Evolutionary conservation across 352 stramenopile genomes (phyloP).

Genomic region (Phytophthora melonis): DNA sequence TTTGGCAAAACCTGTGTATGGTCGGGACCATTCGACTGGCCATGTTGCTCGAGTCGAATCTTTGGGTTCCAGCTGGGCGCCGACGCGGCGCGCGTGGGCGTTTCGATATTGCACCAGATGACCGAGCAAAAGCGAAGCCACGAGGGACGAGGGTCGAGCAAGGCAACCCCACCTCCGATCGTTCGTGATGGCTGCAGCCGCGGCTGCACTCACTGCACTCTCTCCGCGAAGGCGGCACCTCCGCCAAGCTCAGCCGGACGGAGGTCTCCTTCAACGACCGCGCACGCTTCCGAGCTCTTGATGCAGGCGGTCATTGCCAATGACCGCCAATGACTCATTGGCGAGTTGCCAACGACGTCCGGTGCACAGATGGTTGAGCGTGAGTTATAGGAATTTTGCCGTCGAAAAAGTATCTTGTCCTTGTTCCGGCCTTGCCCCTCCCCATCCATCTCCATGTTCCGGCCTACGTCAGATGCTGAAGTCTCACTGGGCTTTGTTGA

Average conservation of each 20-base stretch:
- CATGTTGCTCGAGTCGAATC: conserved; percentile 4
- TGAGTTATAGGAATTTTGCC: conserved; percentile 1
- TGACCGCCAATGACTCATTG: no score
- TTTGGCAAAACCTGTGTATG: no score
- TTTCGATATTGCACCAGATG: neutral
- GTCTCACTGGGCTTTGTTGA: neutral
- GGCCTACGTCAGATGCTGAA: conserved; percentile 29
- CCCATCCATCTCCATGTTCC: conserved; percentile 29
- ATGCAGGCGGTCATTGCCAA: no score
- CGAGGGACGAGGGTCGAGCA: neutral
- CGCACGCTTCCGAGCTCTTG: no score
- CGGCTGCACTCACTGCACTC: neutral
- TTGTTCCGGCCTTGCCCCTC: conserved; percentile 29
- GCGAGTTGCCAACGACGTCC: conserved; percentile 9
- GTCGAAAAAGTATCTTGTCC: conserved; percentile 27
- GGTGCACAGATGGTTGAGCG: conserved; percentile 13
- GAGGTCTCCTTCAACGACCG: conserved; percentile 17
- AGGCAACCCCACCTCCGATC: neutral
- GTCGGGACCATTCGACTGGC: no score
- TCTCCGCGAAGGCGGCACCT: neutral
- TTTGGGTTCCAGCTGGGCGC: neutral
- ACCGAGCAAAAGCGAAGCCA: neutral
- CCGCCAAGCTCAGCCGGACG: conserved; percentile 1
- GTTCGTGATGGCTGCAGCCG: neutral
- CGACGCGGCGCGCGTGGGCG: neutral